A percentile compares a stretch with the other conserved stretches of the same genome.
These are phyloP conservation scores for Nakaseomyces kungkrabaensis DNA, from an alignment of 1,139 yeast species.

Conservation along the genomic window DNA sequence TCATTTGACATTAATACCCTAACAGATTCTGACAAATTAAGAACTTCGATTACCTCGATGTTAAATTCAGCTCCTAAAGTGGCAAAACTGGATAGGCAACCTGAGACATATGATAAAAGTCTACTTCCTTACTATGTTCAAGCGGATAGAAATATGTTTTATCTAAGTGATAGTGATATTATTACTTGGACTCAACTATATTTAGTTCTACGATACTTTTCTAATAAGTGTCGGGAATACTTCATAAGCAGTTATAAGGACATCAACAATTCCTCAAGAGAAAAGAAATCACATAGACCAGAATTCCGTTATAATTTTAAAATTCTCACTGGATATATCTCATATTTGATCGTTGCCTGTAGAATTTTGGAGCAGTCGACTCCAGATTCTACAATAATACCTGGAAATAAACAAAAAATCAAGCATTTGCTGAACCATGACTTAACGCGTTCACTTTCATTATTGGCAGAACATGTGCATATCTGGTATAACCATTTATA, in stretches of 20 bases:
- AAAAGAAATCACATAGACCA: neutral
- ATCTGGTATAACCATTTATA: constrained; percentile 1
- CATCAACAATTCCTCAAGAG: neutral
- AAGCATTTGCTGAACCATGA: neutral
- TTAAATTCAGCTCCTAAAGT: neutral
- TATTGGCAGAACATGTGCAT: neutral
- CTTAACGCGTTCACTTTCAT: neutral
- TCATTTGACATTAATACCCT: neutral
- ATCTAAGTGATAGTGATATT: neutral
- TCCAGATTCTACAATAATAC: neutral
- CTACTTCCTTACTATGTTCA: neutral
- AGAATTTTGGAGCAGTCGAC: neutral
- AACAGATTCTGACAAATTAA: neutral
- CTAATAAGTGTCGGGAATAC: neutral
- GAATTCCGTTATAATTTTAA: neutral
- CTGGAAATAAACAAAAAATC: neutral
- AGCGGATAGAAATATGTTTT: constrained; percentile 1
- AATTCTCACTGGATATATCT: neutral
- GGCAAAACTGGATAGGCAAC: neutral
- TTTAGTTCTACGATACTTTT: neutral
- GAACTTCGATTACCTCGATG: constrained; percentile 1
- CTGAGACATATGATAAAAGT: neutral
- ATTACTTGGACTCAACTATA: constrained; percentile 21
- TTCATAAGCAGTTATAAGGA: neutral
- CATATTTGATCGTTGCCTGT: neutral